Percentiles rank a stretch among this genome's conserved stretches.
phyloP scores from a whole-genome alignment of 805 yeast genomes.

The Isabelozyma rhagii region DNA sequence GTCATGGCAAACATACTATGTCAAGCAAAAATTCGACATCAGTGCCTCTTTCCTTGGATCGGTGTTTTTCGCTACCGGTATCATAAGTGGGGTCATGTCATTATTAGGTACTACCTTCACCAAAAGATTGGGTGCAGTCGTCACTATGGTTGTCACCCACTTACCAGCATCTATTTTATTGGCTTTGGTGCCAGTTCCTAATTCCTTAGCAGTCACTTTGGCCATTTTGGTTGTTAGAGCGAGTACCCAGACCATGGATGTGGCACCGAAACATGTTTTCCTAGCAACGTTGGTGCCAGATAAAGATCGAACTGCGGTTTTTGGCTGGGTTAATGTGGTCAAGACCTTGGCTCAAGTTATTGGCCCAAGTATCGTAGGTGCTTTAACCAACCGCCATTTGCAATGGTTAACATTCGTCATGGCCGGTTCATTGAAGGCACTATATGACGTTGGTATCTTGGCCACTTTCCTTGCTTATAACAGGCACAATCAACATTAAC shows the following conservation, averaged over 20 bases:
- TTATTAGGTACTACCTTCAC: constrained; percentile 42
- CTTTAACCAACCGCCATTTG: constrained; percentile 27
- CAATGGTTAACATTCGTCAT: constrained; percentile 43
- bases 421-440: constrained; percentile 37
- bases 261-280: constrained; percentile 47
- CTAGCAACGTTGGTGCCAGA: constrained; percentile 40
- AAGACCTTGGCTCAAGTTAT: constrained; percentile 39
- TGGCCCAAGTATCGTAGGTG: constrained; percentile 44
- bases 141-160: constrained; percentile 45
- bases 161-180: constrained; percentile 40
- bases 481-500: constrained; percentile 14
- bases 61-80: constrained; percentile 37
- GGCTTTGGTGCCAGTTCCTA: constrained; percentile 37
- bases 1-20: constrained; percentile 46
- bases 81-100: constrained; percentile 37
- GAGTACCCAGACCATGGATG: constrained; percentile 44
- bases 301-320: constrained; percentile 39
- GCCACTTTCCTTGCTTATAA: constrained; percentile 23
- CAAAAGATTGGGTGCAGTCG: constrained; percentile 42
- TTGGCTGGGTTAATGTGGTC: constrained; percentile 44
- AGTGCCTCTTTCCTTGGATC: constrained; percentile 35
- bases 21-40: constrained; percentile 33
- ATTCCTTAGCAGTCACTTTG: constrained; percentile 25
- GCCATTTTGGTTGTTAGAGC: constrained; percentile 32
- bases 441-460: constrained; percentile 41